Evolutionary conservation across 768 basidiomycete species (phyloP).

Genomic region (Rhizopogon vulgaris): DNA sequence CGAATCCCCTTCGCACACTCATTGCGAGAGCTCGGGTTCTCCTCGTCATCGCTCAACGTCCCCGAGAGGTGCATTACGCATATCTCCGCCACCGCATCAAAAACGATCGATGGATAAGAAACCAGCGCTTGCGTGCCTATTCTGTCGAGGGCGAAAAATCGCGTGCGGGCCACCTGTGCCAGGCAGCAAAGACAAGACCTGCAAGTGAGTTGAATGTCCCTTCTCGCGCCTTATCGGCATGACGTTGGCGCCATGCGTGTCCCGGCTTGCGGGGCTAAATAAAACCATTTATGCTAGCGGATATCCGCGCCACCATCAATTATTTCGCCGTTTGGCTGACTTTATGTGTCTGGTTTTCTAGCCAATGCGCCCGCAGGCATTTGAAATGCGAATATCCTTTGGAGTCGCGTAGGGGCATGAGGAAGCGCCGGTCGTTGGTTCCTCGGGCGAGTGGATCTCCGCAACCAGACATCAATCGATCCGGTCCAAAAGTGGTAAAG

Average conservation of each 20-base stretch:
- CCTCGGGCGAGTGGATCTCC: slow-evolving; percentile 21
- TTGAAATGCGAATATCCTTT: slow-evolving; percentile 67
- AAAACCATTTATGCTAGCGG: slow-evolving; percentile 11
- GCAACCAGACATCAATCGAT: slow-evolving; percentile 19
- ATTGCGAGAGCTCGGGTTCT: slow-evolving; percentile 7
- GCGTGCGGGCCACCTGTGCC: slow-evolving; percentile 57
- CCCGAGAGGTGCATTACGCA: slow-evolving; percentile 9
- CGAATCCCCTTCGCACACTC: slow-evolving; percentile 8
- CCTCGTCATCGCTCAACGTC: slow-evolving; percentile 22
- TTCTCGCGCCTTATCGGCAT: slow-evolving; percentile 10
- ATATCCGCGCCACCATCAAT: slow-evolving; percentile 17
- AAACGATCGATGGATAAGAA: slow-evolving; percentile 39
- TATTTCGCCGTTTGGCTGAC: slow-evolving; percentile 14
- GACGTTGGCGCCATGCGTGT: slow-evolving; percentile 2
- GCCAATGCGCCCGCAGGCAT: slow-evolving; percentile 67
- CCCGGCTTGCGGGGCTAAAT: slow-evolving; percentile 5
- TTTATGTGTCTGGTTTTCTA: slow-evolving; percentile 26
- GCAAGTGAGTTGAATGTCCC: slow-evolving; percentile 47
- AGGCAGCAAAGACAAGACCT: slow-evolving; percentile 49
- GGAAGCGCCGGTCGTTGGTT: slow-evolving; percentile 34
- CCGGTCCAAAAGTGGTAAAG: slow-evolving; percentile 21
- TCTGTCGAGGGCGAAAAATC: slow-evolving; percentile 64
- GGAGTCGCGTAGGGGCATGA: slow-evolving; percentile 66
- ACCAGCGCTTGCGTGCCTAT: slow-evolving; percentile 57
- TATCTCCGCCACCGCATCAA: slow-evolving; percentile 17